Evolutionary conservation across 768 basidiomycete species (phyloP), one percentile per base, ranked within the genome.

Genomic region (Suillus brevipes): DNA sequence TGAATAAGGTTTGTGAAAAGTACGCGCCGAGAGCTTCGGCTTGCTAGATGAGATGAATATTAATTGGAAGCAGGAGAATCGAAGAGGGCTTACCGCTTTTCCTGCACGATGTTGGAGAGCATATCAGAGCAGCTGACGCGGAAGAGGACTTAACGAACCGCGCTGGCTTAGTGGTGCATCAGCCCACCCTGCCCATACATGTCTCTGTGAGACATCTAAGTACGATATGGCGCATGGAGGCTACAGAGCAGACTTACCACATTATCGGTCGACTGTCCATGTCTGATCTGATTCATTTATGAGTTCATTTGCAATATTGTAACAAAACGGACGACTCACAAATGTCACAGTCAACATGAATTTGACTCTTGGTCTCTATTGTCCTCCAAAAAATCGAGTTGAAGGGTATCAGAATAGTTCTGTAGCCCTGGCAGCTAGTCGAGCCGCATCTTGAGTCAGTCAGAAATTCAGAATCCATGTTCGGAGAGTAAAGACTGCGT

Each of bases 231-330:
- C 16, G 23, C 6, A 36, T 40, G 66, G 5, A 67, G 25, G 4
- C n/a, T 4, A 9, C 6, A 0, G 18, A 42, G 31, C 42, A 31
- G 18, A 72, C 85, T 56, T 58, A 90, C 91, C 71, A 88, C 67
- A 69, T 94, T 94, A 68, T 93, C 91, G 40, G 83, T 85, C 9
- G 91, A 91, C 70, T 94, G 89, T 36, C 87, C 91, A 72, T 94
- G 91, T 61, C 91, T 81, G 68, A 92, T 80, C 90, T 92, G 58
- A 7, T 10, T 40, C 37, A n/a, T n/a, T n/a, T 14, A 40, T 37
- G 14, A 55, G 18, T 31, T 34, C 10, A 12, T n/a, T 20, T 34
- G 1, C 31, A 12, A 20, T 6, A 36, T 36, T 36, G 31, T 6
- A 20, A 34, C 18, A 34, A 58, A 25, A 38, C 16, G 23, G 37